Conservation (phyloP, 225 moss, liverwort and hornwort genomes). For the Pseudisothecium myosuroides region DNA sequence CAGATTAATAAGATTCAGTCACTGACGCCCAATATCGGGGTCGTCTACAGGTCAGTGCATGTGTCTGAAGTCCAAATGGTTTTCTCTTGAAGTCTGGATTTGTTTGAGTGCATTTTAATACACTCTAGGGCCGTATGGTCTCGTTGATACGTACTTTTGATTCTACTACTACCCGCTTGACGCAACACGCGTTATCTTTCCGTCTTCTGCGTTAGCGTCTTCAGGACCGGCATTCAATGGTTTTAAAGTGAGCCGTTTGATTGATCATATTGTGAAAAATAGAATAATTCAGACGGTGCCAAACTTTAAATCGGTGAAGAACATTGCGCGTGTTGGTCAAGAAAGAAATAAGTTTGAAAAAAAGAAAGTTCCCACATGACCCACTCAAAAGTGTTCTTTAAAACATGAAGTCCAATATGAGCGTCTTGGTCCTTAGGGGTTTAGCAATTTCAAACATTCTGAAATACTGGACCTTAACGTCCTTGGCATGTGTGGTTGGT, state of each 20-base stretch:
- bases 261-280: not conserved
- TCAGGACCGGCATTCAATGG: not conserved
- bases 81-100: not conserved
- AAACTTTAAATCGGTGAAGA: not conserved
- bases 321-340: not conserved
- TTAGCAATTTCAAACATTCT: not conserved
- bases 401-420: not conserved
- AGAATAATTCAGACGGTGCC: not conserved
- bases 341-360: not conserved
- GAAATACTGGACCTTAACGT: not conserved
- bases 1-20: constrained; percentile 96
- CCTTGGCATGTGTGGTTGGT: not conserved
- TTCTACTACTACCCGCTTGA: not conserved
- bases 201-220: not conserved
- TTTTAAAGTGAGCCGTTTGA: not conserved
- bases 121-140: not conserved
- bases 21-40: constrained; percentile 85
- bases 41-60: constrained; percentile 71
- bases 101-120: not conserved
- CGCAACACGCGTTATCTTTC: not conserved
- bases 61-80: not conserved
- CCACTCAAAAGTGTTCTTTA: not conserved
- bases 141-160: not conserved
- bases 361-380: not conserved
- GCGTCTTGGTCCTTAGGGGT: not conserved